Evolutionary conservation across 805 yeast species (phyloP).

Genomic region (Ogataea paraovalis): DNA sequence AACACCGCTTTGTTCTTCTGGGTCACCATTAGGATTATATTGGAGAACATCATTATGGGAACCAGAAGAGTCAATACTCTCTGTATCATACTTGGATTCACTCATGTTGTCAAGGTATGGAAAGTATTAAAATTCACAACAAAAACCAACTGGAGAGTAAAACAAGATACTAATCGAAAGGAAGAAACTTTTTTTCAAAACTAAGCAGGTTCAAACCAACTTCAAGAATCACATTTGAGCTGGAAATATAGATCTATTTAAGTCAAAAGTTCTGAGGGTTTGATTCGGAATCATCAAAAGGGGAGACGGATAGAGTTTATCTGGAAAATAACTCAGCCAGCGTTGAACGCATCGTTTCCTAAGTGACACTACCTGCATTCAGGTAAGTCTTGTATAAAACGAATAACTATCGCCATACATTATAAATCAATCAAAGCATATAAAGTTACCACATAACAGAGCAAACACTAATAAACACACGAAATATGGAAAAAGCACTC

Average conservation of each 20-base stretch:
- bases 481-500: not conserved
- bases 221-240: not conserved
- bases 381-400: not conserved
- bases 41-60: constrained; percentile 23
- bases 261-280: not conserved
- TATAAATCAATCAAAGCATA: not conserved
- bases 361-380: no score
- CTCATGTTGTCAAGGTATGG: not conserved
- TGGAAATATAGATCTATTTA: not conserved
- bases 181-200: not conserved
- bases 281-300: not conserved
- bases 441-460: no score
- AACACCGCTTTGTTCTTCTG: constrained; percentile 23
- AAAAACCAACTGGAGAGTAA: not conserved
- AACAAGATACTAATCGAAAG: not conserved
- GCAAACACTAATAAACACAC: not conserved
- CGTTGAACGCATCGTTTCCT: no score
- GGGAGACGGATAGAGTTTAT: not conserved
- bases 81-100: constrained; percentile 12
- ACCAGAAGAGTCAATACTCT: constrained; percentile 21
- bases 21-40: constrained; percentile 21
- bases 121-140: not conserved
- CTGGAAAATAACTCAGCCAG: not conserved
- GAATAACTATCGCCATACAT: not conserved
- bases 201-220: no score